Percentiles rank a stretch among this genome's conserved stretches.
Conservation (phyloP, 2,329 filamentous ascomycete genomes). For the Curvularia spicifera region DNA sequence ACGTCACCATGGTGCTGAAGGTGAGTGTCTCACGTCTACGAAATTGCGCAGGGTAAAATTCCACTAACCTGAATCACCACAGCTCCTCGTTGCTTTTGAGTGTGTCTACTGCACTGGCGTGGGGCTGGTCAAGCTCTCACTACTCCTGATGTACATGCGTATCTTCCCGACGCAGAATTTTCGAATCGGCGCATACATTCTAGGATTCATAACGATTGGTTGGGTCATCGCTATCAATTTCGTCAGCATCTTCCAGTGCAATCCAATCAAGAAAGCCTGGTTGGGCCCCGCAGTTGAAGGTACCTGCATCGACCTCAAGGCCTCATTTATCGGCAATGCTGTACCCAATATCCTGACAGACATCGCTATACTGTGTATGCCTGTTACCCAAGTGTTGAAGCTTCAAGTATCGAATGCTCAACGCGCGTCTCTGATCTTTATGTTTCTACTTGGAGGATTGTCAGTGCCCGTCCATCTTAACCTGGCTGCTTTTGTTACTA, state of each 20-base stretch:
- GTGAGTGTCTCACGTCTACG: neutral
- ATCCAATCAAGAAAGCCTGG: constrained; percentile 59
- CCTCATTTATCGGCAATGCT: constrained; percentile 59
- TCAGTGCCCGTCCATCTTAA: constrained; percentile 26
- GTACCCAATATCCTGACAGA: constrained; percentile 58
- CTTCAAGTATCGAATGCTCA: constrained; percentile 54
- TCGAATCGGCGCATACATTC: constrained; percentile 51
- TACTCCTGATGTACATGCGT: constrained; percentile 61
- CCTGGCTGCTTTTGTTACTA: neutral
- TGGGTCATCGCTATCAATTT: constrained; percentile 59
- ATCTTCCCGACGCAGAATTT: constrained; percentile 58
- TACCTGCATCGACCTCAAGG: constrained; percentile 58
- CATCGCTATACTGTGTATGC: constrained; percentile 55
- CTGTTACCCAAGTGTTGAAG: constrained; percentile 56
- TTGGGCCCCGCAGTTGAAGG: constrained; percentile 53
- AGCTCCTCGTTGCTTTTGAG: constrained; percentile 58
- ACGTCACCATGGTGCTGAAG: constrained; percentile 7
- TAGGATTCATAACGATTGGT: constrained; percentile 54
- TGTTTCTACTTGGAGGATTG: constrained; percentile 57
- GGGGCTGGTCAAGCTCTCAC: constrained; percentile 58
- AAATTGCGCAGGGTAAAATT: neutral
- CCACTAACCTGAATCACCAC: neutral
- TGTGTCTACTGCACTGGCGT: constrained; percentile 58
- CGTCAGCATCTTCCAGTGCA: constrained; percentile 61
- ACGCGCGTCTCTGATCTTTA: constrained; percentile 54